A percentile compares a stretch with the other conserved stretches of the same genome.
phyloP scores from a whole-genome alignment of 768 basidiomycete genomes.

The Cyclocybe cylindracea region DNA sequence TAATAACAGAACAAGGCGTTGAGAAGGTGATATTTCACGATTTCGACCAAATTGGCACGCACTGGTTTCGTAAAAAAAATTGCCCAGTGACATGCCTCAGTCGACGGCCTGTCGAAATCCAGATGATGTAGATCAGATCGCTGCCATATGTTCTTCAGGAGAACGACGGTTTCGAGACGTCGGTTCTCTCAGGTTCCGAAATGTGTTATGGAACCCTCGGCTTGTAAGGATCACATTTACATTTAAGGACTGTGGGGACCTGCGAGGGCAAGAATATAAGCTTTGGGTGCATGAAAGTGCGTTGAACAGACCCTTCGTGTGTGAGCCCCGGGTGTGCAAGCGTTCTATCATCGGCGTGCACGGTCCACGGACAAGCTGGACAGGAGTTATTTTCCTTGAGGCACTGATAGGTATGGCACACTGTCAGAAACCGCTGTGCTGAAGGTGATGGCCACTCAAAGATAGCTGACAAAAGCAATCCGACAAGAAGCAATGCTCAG shows the following conservation, averaged over 20 bases:
- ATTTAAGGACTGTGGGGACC: background rate
- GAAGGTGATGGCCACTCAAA: slow-evolving; percentile 7
- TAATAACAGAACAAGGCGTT: slow-evolving; percentile 9
- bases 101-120: slow-evolving; percentile 12
- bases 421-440: slow-evolving; percentile 14
- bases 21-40: no score
- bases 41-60: no score
- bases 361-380: slow-evolving; percentile 10
- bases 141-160: slow-evolving; percentile 13
- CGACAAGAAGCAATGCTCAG: slow-evolving; percentile 10
- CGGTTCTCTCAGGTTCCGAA: background rate
- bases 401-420: slow-evolving; percentile 13
- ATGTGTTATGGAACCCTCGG: background rate
- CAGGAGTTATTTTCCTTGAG: slow-evolving; percentile 15
- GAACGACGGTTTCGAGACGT: background rate
- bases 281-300: background rate
- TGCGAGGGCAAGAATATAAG: background rate
- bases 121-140: slow-evolving; percentile 14
- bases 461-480: slow-evolving; percentile 9
- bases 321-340: background rate
- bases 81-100: background rate
- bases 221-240: background rate
- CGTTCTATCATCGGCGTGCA: slow-evolving; percentile 17
- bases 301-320: background rate
- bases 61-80: no score